phyloP scores from a whole-genome alignment of 306 rosid genomes.

The Cucurbita maxima region DNA sequence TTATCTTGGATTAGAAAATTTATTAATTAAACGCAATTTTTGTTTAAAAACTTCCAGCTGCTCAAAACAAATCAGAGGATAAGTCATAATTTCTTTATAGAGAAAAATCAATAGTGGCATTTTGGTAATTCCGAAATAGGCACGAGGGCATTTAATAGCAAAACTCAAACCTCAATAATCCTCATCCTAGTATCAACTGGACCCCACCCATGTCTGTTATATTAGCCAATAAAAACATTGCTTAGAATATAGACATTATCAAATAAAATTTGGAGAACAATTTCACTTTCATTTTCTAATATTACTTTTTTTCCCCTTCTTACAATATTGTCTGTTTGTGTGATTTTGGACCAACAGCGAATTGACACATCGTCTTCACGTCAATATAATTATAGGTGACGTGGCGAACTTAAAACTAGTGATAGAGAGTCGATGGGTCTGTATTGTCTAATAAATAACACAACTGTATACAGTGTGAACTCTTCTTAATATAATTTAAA shows the following conservation, averaged over 20 bases:
- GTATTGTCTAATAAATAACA: too few species aligned
- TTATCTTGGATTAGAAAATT: background rate
- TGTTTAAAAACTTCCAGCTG: background rate
- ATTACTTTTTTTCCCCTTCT: background rate
- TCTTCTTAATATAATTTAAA: too few species aligned
- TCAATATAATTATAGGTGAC: background rate
- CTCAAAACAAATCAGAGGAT: background rate
- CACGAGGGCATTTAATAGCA: background rate
- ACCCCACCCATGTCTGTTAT: conserved; percentile 1
- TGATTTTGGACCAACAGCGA: background rate
- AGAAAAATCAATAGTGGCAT: background rate
- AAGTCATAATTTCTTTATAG: background rate
- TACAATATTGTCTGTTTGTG: background rate
- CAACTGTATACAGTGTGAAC: too few species aligned
- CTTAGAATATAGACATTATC: background rate
- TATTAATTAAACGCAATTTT: background rate
- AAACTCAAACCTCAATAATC: conserved; percentile 1
- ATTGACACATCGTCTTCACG: background rate
- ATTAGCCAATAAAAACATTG: background rate
- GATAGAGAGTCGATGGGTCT: background rate
- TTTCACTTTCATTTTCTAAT: background rate
- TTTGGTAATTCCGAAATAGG: background rate
- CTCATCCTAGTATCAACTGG: conserved; percentile 5
- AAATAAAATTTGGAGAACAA: background rate
- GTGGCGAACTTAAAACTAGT: background rate